These are phyloP conservation scores for Peribolospora kevripleyi DNA, from an alignment of 768 basidiomycete genomes.

Conservation along the genomic window DNA sequence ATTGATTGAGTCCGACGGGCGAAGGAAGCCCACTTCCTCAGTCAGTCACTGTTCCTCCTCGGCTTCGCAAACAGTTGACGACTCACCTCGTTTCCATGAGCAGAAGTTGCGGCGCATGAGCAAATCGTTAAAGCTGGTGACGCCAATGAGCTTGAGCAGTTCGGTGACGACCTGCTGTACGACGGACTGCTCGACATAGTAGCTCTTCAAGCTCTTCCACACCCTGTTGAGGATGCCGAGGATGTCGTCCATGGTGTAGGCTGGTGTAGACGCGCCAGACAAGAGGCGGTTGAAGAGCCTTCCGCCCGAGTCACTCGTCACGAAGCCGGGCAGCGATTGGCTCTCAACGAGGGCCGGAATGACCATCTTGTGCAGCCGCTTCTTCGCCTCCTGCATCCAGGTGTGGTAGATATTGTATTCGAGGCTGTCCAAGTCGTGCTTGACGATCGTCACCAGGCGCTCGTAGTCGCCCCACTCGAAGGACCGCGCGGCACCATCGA, in stretches of 20 bases:
- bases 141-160: slow-evolving; percentile 79
- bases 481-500: slow-evolving; percentile 67
- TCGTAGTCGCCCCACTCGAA: slow-evolving; percentile 97
- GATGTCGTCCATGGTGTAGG: slow-evolving; percentile 96
- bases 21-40: not conserved
- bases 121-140: slow-evolving; percentile 92
- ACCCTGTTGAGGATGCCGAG: slow-evolving; percentile 90
- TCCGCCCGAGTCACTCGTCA: slow-evolving; percentile 77
- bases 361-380: slow-evolving; percentile 85
- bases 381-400: slow-evolving; percentile 97
- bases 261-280: slow-evolving; percentile 59
- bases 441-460: slow-evolving; percentile 86
- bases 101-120: slow-evolving; percentile 97
- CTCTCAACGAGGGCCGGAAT: slow-evolving; percentile 97
- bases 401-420: slow-evolving; percentile 99
- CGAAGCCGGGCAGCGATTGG: slow-evolving; percentile 91
- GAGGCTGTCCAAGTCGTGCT: slow-evolving; percentile 89
- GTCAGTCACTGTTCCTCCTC: not conserved
- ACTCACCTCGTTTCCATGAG: slow-evolving; percentile 92
- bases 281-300: slow-evolving; percentile 81
- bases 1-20: not conserved
- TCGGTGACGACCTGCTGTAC: slow-evolving; percentile 88
- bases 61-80: not conserved
- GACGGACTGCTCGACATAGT: slow-evolving; percentile 92
- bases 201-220: slow-evolving; percentile 93